Percentiles rank a stretch among this genome's conserved stretches.
Conservation (phyloP, 768 basidiomycete genomes). For the Kwoniella sp. region DNA sequence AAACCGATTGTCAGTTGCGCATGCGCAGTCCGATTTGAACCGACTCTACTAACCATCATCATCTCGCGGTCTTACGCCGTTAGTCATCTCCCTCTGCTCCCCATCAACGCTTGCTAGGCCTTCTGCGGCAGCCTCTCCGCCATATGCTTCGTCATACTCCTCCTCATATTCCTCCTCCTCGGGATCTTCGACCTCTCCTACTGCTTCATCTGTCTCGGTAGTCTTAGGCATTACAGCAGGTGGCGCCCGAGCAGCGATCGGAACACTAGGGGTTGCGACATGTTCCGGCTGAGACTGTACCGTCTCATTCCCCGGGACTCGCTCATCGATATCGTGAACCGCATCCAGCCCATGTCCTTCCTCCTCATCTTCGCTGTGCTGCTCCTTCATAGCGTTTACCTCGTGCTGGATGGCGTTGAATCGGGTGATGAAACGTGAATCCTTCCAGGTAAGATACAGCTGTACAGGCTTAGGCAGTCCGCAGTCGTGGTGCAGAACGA, state of each 20-base stretch:
- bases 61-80: slow-evolving; percentile 1
- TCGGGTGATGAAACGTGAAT: slow-evolving; percentile 16
- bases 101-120: slow-evolving; percentile 6
- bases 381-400: slow-evolving; percentile 8
- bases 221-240: neutral
- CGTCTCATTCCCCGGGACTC: no score
- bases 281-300: neutral
- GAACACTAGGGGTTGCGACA: neutral
- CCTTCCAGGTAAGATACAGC: slow-evolving; percentile 28
- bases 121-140: slow-evolving; percentile 70
- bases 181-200: slow-evolving; percentile 54
- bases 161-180: slow-evolving; percentile 76
- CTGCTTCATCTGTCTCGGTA: neutral
- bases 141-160: slow-evolving; percentile 74
- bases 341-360: slow-evolving; percentile 54
- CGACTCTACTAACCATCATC: slow-evolving; percentile 1
- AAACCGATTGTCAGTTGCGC: neutral
- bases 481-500: slow-evolving; percentile 34
- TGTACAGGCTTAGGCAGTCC: slow-evolving; percentile 26
- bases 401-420: slow-evolving; percentile 28
- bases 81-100: slow-evolving; percentile 25
- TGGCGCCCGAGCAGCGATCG: neutral
- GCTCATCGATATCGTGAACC: neutral
- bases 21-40: no score
- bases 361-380: slow-evolving; percentile 2